phyloP scores from a whole-genome alignment of 2,329 filamentous ascomycete genomes.

The Davidsoniella virescens region DNA sequence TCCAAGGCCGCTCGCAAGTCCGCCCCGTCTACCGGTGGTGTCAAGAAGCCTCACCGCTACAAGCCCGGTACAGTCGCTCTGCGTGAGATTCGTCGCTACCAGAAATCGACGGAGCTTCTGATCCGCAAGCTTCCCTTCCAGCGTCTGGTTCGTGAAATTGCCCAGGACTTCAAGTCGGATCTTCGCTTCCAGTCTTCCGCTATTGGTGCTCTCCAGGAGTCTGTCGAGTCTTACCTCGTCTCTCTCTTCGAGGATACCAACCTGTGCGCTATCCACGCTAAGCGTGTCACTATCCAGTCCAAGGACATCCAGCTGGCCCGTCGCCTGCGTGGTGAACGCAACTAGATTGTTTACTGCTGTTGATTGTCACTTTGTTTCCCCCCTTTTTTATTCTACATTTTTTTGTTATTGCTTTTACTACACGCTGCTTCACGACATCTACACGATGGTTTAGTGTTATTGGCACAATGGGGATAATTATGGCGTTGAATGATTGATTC shows the following conservation, averaged over 20 bases:
- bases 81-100: slow-evolving; percentile 95
- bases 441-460: slow-evolving; percentile 13
- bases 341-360: slow-evolving; percentile 34
- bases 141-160: slow-evolving; percentile 92
- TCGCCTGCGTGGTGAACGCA: slow-evolving; percentile 85
- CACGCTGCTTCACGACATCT: slow-evolving; percentile 8
- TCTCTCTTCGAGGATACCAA: slow-evolving; percentile 98
- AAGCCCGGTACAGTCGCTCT: slow-evolving; percentile 93
- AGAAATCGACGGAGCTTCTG: slow-evolving; percentile 90
- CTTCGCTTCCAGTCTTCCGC: slow-evolving; percentile 97
- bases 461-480: slow-evolving; percentile 12
- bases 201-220: slow-evolving; percentile 95
- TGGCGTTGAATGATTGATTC: slow-evolving; percentile 12
- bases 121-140: slow-evolving; percentile 97
- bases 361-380: slow-evolving; percentile 2
- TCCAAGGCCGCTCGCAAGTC: slow-evolving; percentile 99
- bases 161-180: slow-evolving; percentile 87
- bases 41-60: slow-evolving; percentile 87
- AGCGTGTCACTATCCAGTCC: slow-evolving; percentile 94
- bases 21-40: slow-evolving; percentile 88
- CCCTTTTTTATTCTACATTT: slow-evolving; percentile 1
- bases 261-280: slow-evolving; percentile 95
- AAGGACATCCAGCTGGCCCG: slow-evolving; percentile 97
- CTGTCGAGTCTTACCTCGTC: slow-evolving; percentile 95
- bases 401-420: slow-evolving; percentile 4